Evolutionary conservation across 768 basidiomycete species (phyloP).

Genomic region (Lactarius sp.): DNA sequence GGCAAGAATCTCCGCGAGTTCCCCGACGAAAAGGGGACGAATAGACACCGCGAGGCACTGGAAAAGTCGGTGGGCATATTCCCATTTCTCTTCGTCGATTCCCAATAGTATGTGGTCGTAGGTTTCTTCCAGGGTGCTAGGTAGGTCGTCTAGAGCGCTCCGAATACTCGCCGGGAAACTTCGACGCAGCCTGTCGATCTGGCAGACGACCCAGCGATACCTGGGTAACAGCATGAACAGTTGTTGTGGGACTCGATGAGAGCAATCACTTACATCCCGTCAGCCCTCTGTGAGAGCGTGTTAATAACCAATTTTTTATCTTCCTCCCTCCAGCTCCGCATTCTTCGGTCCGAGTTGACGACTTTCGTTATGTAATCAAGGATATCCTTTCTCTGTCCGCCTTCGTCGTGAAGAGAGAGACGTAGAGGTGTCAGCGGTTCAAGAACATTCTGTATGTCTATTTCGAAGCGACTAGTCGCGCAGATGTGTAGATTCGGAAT

Average conservation of each 20-base stretch:
- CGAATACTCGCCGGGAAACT: not conserved
- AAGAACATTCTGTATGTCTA: too few species aligned
- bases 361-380: not conserved
- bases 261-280: not conserved
- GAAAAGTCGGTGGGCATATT: conserved; percentile 1
- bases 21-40: not conserved
- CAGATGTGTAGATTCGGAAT: not conserved
- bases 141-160: not conserved
- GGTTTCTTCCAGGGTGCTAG: not conserved
- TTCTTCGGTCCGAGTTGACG: not conserved
- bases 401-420: too few species aligned
- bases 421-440: too few species aligned
- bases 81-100: not conserved
- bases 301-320: too few species aligned
- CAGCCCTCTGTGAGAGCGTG: too few species aligned
- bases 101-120: not conserved
- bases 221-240: not conserved
- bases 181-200: conserved; percentile 1
- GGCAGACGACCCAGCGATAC: conserved; percentile 10
- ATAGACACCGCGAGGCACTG: not conserved
- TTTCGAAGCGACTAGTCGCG: not conserved
- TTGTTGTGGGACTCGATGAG: not conserved
- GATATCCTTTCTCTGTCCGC: too few species aligned
- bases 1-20: too few species aligned
- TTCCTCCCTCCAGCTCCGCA: too few species aligned